These are phyloP conservation scores for Amanita pallidorosea DNA, from an alignment of 768 basidiomycete genomes.

Conservation along the genomic window DNA sequence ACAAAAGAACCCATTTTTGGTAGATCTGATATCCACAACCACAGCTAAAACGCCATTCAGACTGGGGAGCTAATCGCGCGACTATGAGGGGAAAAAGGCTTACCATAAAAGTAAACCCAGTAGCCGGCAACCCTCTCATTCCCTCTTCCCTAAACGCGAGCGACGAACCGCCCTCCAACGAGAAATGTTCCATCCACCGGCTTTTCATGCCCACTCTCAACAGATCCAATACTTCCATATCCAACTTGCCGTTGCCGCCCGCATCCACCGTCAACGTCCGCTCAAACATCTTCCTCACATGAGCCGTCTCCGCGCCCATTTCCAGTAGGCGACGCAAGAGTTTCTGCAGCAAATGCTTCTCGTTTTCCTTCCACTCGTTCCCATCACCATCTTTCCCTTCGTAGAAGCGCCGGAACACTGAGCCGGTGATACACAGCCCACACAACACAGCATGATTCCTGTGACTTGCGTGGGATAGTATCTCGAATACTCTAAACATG, in stretches of 20 bases:
- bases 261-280: slow-evolving; percentile 34
- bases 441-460: slow-evolving; percentile 62
- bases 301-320: slow-evolving; percentile 57
- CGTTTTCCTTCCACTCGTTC: slow-evolving; percentile 19
- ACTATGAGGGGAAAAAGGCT: slow-evolving; percentile 6
- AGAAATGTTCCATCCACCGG: slow-evolving; percentile 73
- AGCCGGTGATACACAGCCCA: slow-evolving; percentile 41
- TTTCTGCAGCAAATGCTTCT: slow-evolving; percentile 48
- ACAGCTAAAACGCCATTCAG: slow-evolving; percentile 23
- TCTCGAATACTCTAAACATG: slow-evolving; percentile 52
- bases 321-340: slow-evolving; percentile 61
- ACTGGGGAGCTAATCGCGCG: slow-evolving; percentile 2
- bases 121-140: slow-evolving; percentile 40
- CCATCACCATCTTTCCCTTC: slow-evolving; percentile 9
- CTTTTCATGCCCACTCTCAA: slow-evolving; percentile 63
- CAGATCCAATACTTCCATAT: slow-evolving; percentile 58
- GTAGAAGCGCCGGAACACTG: slow-evolving; percentile 40
- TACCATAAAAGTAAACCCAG: slow-evolving; percentile 72
- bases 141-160: slow-evolving; percentile 37
- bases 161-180: slow-evolving; percentile 45
- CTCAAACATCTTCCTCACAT: slow-evolving; percentile 57
- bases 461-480: slow-evolving; percentile 48
- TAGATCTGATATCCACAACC: slow-evolving; percentile 36
- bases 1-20: slow-evolving; percentile 21
- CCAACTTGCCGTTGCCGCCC: slow-evolving; percentile 32